A percentile compares a stretch with the other conserved stretches of the same genome.
phyloP scores from a whole-genome alignment of 768 basidiomycete genomes.

The Holtermanniella nyarrowii region DNA sequence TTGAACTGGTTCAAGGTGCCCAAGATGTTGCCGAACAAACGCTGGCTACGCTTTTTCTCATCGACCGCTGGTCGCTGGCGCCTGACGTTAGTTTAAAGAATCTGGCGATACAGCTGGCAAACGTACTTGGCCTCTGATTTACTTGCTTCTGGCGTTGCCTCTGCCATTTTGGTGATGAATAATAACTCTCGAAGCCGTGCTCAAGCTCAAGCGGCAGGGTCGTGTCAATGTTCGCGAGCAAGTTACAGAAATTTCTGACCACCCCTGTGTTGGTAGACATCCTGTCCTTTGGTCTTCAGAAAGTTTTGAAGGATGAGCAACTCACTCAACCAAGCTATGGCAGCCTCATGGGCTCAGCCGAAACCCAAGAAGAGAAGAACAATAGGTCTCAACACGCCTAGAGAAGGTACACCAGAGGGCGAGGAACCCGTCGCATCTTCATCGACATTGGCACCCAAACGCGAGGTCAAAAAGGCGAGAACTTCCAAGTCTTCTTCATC shows the following conservation, averaged over 20 bases:
- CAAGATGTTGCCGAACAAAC: conserved; percentile 38
- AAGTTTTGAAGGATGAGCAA: not conserved
- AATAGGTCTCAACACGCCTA: not conserved
- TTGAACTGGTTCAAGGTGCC: conserved; percentile 38
- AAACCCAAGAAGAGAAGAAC: not conserved
- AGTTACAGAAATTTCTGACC: not conserved
- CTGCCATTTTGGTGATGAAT: too few relatives aligned
- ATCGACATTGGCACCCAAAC: not conserved
- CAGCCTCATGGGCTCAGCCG: not conserved
- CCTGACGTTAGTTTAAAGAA: too few relatives aligned
- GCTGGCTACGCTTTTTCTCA: conserved; percentile 34
- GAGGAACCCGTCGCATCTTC: not conserved
- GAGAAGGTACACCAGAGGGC: not conserved
- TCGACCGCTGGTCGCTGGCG: conserved; percentile 30
- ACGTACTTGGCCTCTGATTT: too few relatives aligned
- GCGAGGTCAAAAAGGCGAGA: not conserved
- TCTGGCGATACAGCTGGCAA: too few relatives aligned
- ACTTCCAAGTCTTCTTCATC: not conserved
- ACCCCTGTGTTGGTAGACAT: not conserved
- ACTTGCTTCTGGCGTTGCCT: too few relatives aligned
- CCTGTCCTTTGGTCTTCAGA: not conserved
- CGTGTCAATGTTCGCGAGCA: not conserved
- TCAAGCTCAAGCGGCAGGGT: too few relatives aligned
- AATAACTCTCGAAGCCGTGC: too few relatives aligned
- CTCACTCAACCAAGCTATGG: not conserved